A percentile compares a stretch with the other conserved stretches of the same genome.
These are phyloP conservation scores for Ophiognomonia clavigignenti-juglandacearum DNA, from an alignment of 2,329 filamentous ascomycete genomes.

Conservation along the genomic window DNA sequence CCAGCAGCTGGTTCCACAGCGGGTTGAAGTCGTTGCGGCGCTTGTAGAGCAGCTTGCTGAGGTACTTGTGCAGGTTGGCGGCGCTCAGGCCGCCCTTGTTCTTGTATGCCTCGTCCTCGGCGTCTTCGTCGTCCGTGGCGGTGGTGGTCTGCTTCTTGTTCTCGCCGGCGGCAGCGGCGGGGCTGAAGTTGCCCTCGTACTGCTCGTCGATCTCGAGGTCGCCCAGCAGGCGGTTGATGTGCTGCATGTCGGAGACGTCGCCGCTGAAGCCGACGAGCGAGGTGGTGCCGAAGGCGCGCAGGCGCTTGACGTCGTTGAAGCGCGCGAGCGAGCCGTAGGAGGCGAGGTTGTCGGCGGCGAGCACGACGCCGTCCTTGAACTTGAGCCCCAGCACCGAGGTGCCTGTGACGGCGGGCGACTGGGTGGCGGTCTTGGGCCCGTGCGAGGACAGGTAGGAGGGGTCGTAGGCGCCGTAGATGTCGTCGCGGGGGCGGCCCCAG, in stretches of 20 bases:
- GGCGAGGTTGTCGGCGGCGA: slow-evolving; percentile 94
- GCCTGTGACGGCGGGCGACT: slow-evolving; percentile 89
- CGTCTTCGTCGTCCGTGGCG: slow-evolving; percentile 29
- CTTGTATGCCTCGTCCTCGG: slow-evolving; percentile 64
- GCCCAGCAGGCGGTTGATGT: slow-evolving; percentile 85
- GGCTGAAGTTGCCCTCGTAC: slow-evolving; percentile 49
- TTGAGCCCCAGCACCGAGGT: slow-evolving; percentile 94
- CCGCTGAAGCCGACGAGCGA: slow-evolving; percentile 91
- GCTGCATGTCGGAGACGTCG: slow-evolving; percentile 99
- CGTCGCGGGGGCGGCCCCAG: slow-evolving; percentile 83
- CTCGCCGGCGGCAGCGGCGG: slow-evolving; percentile 30
- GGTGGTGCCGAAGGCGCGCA: slow-evolving; percentile 79
- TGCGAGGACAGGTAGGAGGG: slow-evolving; percentile 70
- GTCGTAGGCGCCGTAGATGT: slow-evolving; percentile 94
- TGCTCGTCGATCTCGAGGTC: slow-evolving; percentile 85
- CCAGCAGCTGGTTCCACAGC: slow-evolving; percentile 92
- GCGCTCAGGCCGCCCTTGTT: slow-evolving; percentile 67
- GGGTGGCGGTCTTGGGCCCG: slow-evolving; percentile 78
- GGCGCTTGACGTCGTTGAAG: slow-evolving; percentile 94
- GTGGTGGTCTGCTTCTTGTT: too few species aligned
- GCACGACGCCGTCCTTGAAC: slow-evolving; percentile 93
- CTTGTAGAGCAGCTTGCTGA: slow-evolving; percentile 92
- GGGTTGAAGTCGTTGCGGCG: slow-evolving; percentile 95
- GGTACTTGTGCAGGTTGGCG: slow-evolving; percentile 93
- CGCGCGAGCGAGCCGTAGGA: slow-evolving; percentile 96